Evolutionary conservation across 805 yeast species (phyloP), one percentile per base, ranked within the genome.

Genomic region (Ogataea populi-albae): DNA sequence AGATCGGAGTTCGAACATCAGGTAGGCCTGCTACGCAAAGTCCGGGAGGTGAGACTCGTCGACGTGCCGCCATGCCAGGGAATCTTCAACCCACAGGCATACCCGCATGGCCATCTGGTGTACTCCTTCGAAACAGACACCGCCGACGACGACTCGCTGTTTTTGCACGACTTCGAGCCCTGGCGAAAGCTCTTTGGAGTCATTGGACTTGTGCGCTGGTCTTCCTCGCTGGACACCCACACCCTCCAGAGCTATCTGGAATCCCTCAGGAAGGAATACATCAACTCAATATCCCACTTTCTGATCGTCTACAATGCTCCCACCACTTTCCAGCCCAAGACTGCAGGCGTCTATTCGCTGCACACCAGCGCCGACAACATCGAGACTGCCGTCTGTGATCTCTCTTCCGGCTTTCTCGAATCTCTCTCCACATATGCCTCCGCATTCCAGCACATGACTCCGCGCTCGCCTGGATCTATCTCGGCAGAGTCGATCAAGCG

Each of bases 151-250:
- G 57, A 49, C 16, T 70, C 82, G 18, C 60, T 79, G 5, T 80
- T 83, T 35, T 64, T 91, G 26, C 86, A 83, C 47, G 98, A 91
- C 58, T 78, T 91, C 45, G 97, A 93, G 61, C 95, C 96, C 1
- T 87, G 75, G 59, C 64, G 97, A 34, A 86, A 87, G 53, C 77
- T 84, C 0, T 75, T 86, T 47, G 68, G 81, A 6, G 78, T 81
- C 4, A 31, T 74, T 6, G 79, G 77, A 0, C 40, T 71, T 11
- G 66, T 69, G 1, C 45, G 54, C 16, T 66, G 64, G 54, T 40
- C 33, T 4, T 41, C 45, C 4, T 51, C 49, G 6, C 34, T 55
- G 9, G 49, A 52, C 7, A 43, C 50, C 9, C 55, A 54, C 1
- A 43, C 34, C 7, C 39, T 62, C n/a, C 48, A 49, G 3, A 45